phyloP scores from a whole-genome alignment of 768 basidiomycete genomes.

The Trichaptum fuscoviolaceum region DNA sequence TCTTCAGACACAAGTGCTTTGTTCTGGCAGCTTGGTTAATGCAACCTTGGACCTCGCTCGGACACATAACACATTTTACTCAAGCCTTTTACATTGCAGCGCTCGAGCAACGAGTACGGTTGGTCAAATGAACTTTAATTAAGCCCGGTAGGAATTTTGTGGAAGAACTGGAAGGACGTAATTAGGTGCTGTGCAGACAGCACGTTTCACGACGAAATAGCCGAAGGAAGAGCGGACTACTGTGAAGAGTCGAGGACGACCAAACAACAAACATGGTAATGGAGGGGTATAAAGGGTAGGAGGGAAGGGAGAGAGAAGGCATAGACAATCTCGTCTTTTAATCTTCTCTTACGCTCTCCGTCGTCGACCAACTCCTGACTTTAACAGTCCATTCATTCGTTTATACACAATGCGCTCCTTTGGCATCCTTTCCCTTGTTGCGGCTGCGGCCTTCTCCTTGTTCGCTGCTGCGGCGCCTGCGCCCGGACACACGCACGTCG shows the following conservation, averaged over 20 bases:
- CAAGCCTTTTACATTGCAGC: neutral
- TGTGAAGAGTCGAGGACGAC: no score
- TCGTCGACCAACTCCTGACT: neutral
- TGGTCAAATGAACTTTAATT: constrained; percentile 1
- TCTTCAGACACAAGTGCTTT: neutral
- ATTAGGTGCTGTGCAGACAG: neutral
- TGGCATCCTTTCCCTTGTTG: neutral
- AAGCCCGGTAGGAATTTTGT: neutral
- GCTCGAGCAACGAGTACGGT: neutral
- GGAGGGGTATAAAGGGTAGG: neutral
- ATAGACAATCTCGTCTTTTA: neutral
- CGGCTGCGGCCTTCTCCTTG: neutral
- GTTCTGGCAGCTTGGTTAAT: neutral
- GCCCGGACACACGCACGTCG: neutral
- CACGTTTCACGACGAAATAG: no score
- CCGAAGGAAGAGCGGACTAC: no score
- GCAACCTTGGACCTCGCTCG: neutral
- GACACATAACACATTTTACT: neutral
- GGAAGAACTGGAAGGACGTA: neutral
- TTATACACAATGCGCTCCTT: neutral
- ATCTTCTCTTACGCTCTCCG: neutral
- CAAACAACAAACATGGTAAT: neutral
- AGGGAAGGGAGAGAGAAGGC: neutral
- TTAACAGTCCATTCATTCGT: neutral
- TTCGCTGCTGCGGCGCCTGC: neutral